Evolutionary conservation across 2,329 filamentous ascomycete species (phyloP), one percentile per base, ranked within the genome.

Genomic region (Elsinoe arachidis): DNA sequence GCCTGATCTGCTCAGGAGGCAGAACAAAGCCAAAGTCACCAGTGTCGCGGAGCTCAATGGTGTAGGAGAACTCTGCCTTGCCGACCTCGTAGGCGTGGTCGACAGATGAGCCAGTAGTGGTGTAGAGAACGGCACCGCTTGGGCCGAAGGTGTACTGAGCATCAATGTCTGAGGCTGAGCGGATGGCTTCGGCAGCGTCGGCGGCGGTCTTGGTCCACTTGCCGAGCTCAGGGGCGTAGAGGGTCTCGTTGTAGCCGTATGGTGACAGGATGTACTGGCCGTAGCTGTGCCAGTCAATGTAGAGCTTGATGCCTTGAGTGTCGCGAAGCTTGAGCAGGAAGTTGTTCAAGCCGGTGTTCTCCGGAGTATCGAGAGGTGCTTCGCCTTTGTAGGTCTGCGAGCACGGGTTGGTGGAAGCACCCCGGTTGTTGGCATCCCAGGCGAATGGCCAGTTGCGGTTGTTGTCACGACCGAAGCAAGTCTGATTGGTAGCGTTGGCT

Each of bases 181-280:
- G 78, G 1, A 80, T 77, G 0, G 79, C 78, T 46, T 77, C 69
- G 63, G 85, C 79, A 17, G 81, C 81, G 1, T 74, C 72, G n/a
- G 77, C 76, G 5, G 74, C 74, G 17, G 76, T 73, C n/a, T 66
- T 65, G 2, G 79, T 78, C 1, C 85, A 73, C 1, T 78, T 72
- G 60, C 81, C 76, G 55, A 76, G 71, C 19, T 76, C 73, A 14
- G 66, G 64, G 2, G 80, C 78, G 12, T 71, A 66, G n/a, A 68
- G 72, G 17, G 69, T 71, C 72, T 81, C 84, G 3, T 77, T 78
- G 69, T 83, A 85, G 38, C 82, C 82, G 64, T 84, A 85, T 1
- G 74, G 78, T 15, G 77, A 74, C 58, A 81, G 75, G 59, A 85
- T 77, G 30, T 81, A 72, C 63, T 86, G 82, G 7, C 76, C 78